A percentile compares a stretch with the other conserved stretches of the same genome.
phyloP scores from a whole-genome alignment of 108 stramenopile species.

The Fragilaria crotonensis region DNA sequence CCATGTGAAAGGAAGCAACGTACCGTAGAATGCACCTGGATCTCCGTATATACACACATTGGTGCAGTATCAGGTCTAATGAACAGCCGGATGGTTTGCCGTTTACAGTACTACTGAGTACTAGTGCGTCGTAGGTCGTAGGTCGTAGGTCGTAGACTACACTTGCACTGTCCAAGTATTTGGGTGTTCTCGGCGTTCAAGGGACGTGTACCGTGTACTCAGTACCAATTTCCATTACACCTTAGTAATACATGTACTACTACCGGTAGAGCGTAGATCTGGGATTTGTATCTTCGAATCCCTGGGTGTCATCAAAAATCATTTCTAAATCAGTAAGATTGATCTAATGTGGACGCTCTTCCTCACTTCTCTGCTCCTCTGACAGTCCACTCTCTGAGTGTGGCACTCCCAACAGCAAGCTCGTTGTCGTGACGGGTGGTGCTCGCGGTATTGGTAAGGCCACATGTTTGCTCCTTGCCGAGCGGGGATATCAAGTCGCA shows the following conservation, averaged over 20 bases:
- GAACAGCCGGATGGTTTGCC: too few relatives aligned
- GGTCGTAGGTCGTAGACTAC: too few relatives aligned
- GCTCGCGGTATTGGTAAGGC: slow-evolving; percentile 19
- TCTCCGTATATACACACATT: too few relatives aligned
- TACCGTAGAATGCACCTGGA: too few relatives aligned
- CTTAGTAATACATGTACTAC: background rate
- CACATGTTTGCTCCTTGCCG: slow-evolving; percentile 15
- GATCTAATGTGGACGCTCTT: background rate
- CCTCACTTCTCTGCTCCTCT: background rate
- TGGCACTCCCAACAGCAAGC: slow-evolving; percentile 2
- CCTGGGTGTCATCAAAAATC: background rate
- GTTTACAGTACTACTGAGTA: too few relatives aligned
- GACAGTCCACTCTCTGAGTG: background rate
- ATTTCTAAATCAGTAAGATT: background rate
- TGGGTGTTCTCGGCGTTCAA: too few relatives aligned
- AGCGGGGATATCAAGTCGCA: slow-evolving; percentile 14
- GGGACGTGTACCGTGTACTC: too few relatives aligned
- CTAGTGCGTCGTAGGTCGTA: too few relatives aligned
- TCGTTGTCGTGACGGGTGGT: slow-evolving; percentile 18
- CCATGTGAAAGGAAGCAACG: too few relatives aligned
- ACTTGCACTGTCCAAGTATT: too few relatives aligned
- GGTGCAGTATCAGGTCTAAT: too few relatives aligned
- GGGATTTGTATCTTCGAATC: background rate
- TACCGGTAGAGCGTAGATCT: background rate
- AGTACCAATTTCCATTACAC: background rate